phyloP scores from a whole-genome alignment of 768 basidiomycete genomes.

The Boletus vinaceobasis region DNA sequence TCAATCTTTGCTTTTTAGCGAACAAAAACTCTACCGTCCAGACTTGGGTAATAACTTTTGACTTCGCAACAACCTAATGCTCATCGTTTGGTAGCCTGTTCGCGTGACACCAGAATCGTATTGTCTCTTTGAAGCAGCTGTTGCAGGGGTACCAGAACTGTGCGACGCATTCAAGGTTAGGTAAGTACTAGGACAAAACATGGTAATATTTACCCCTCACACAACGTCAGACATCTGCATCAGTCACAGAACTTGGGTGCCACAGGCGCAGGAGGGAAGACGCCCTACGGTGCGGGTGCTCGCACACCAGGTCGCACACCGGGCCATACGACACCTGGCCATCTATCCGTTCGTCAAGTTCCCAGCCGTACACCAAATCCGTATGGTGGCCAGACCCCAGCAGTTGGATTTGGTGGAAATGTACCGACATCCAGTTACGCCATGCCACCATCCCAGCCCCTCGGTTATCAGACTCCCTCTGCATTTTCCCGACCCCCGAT shows the following conservation, averaged over 20 bases:
- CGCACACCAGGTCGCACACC: constrained; percentile 75
- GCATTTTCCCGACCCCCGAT: constrained; percentile 39
- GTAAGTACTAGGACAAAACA: constrained; percentile 33
- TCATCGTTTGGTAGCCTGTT: constrained; percentile 55
- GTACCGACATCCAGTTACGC: constrained; percentile 28
- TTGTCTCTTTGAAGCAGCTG: constrained; percentile 85
- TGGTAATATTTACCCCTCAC: constrained; percentile 4
- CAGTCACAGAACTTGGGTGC: constrained; percentile 65
- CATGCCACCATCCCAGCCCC: constrained; percentile 32
- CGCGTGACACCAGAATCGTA: constrained; percentile 87
- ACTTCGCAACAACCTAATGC: not conserved
- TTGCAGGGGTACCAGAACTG: constrained; percentile 86
- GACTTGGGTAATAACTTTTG: constrained; percentile 64
- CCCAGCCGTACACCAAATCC: constrained; percentile 77
- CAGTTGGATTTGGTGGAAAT: constrained; percentile 28
- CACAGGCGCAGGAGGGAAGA: constrained; percentile 62
- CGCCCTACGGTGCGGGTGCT: constrained; percentile 72
- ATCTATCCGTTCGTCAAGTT: constrained; percentile 67
- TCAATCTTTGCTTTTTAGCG: constrained; percentile 89
- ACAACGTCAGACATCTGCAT: constrained; percentile 58
- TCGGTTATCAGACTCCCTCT: constrained; percentile 41
- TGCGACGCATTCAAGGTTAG: constrained; percentile 97
- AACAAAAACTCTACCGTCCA: constrained; percentile 88
- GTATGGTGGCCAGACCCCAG: constrained; percentile 49
- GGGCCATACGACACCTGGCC: constrained; percentile 78